phyloP scores from a whole-genome alignment of 1,139 yeast species.

The Suhomyces maxii region DNA sequence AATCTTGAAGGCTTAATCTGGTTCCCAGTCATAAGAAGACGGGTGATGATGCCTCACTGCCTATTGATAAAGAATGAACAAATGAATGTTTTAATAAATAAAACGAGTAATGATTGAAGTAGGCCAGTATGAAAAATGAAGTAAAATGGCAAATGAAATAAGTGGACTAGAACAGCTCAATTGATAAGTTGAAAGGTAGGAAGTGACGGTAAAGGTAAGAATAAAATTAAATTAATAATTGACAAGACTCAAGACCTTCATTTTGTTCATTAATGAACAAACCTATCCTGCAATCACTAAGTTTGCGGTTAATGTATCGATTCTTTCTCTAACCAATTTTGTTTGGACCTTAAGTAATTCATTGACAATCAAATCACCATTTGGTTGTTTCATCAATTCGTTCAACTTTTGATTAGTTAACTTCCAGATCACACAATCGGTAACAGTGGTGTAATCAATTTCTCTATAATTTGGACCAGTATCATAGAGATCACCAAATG shows the following conservation, averaged over 20 bases:
- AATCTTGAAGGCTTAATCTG: too few relatives aligned
- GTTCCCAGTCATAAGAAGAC: too few relatives aligned
- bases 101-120: neutral
- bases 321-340: conserved; percentile 68
- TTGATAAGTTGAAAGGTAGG: too few relatives aligned
- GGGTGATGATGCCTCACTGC: too few relatives aligned
- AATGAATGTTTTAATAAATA: too few relatives aligned
- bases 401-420: conserved; percentile 50
- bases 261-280: too few relatives aligned
- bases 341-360: conserved; percentile 69
- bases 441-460: conserved; percentile 47
- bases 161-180: too few relatives aligned
- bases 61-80: too few relatives aligned
- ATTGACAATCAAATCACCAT: conserved; percentile 57
- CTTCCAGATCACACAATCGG: conserved; percentile 72
- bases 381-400: conserved; percentile 40
- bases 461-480: conserved; percentile 37
- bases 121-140: too few relatives aligned
- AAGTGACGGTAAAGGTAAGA: neutral
- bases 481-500: conserved; percentile 71
- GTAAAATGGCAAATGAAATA: too few relatives aligned
- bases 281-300: conserved; percentile 52
- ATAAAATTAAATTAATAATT: neutral
- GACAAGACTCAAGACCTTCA: neutral
- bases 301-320: conserved; percentile 70